Conservation (phyloP, 352 stramenopile species). For the Phytophthora idaei region DNA sequence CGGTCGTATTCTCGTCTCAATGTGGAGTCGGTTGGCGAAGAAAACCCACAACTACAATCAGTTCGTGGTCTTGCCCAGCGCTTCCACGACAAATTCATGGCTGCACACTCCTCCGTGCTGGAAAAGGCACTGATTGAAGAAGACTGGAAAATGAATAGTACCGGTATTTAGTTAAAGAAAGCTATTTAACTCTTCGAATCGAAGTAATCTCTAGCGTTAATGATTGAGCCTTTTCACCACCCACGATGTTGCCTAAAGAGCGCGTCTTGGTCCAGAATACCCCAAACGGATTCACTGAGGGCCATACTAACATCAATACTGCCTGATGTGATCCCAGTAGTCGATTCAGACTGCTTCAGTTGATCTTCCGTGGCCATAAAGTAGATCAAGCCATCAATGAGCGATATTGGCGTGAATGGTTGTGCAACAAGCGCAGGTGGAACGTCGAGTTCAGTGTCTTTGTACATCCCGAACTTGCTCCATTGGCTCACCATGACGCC, state of each 20-base stretch:
- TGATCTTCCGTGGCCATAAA: conserved; percentile 34
- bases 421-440: conserved; percentile 21
- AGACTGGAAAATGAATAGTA: conserved; percentile 8
- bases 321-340: neutral
- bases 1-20: conserved; percentile 51
- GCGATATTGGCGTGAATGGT: conserved; percentile 31
- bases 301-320: conserved; percentile 19
- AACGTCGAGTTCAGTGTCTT: conserved; percentile 21
- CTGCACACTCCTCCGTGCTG: neutral
- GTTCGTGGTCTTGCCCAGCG: neutral
- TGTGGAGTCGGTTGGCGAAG: conserved; percentile 14
- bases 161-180: neutral
- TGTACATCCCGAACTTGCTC: conserved; percentile 40
- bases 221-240: neutral
- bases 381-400: conserved; percentile 34
- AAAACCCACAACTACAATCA: neutral
- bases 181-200: too few relatives aligned
- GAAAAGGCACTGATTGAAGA: conserved; percentile 6
- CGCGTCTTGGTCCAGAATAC: too few relatives aligned
- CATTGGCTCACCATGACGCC: conserved; percentile 30
- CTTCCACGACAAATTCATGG: conserved; percentile 6
- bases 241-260: too few relatives aligned
- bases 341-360: neutral
- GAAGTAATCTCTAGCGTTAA: too few relatives aligned
- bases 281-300: conserved; percentile 15